Base-by-base conservation (phyloP, 371 early-diverging fungal species). In the Mortierella polycephala region DNA sequence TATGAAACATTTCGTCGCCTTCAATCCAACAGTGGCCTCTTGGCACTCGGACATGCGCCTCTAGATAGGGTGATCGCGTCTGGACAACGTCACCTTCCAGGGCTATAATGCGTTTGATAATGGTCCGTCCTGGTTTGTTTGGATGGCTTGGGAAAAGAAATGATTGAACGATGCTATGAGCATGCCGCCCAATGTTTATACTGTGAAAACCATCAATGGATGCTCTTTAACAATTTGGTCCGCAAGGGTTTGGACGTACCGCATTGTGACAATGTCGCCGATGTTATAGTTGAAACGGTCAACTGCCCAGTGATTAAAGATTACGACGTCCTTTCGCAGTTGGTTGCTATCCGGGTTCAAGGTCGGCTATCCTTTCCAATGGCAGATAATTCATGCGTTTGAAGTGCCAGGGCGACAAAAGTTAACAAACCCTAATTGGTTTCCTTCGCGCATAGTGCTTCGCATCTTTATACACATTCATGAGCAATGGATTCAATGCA, bases 11-110 rank as follows among this genome's bases (percentile, higher is more conserved):
- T 74, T 96, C 96, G 74, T 97, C 97, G 21, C 94, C 92, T 83
- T 97, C 97, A 53, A 96, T 87, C 97, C 97, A 97, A 74, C 93
- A 93, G 76, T 95, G 93, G 2, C 97, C 97, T 75, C 83, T 84
- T 37, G 97, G 97, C 10, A 97, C 84, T 60, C 85, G 76, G 1
- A 95, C 87, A 61, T 81, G 64, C 23, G 80, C 58, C 12, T 80
- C 76, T 46, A 80, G 71, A 47, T 74, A 73, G 6, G 72, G 79
- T 5, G 70, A 51, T 42, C 89, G 70, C 20, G 94, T 93, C 50
- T 85, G 75, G 5, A 96, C 90, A 2, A 86, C 86, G 81, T 97
- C 97, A n/a, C 95, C 95, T 50, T 91, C 93, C 57, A 96, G 57
- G 6, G 93, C 97, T 51, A 96, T 84, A 57, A 97, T 89, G 41